phyloP scores from a whole-genome alignment of 1,284 basidiomycete genomes.

The Heterobasidion parviporum region DNA sequence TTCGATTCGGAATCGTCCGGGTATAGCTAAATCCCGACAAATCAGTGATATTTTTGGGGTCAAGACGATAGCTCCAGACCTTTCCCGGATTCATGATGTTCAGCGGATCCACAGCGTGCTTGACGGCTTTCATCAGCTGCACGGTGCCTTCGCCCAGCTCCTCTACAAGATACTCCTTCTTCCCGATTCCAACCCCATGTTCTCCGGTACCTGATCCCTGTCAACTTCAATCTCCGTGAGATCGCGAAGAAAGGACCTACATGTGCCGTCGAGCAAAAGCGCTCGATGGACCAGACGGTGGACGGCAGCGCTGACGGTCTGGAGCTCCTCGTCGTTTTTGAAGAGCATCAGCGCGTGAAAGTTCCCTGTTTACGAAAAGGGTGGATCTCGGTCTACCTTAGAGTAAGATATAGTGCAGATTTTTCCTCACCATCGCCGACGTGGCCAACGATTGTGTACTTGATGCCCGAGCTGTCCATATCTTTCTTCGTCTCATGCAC shows the following conservation, averaged over 20 bases:
- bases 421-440: slow-evolving; percentile 71
- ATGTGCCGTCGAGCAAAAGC: slow-evolving; percentile 65
- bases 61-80: slow-evolving; percentile 25
- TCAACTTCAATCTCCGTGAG: background rate
- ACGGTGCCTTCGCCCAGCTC: slow-evolving; percentile 78
- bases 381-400: slow-evolving; percentile 13
- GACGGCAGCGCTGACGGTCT: slow-evolving; percentile 48
- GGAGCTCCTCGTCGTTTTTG: slow-evolving; percentile 50
- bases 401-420: slow-evolving; percentile 17
- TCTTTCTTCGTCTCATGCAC: slow-evolving; percentile 75
- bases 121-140: slow-evolving; percentile 73
- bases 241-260: slow-evolving; percentile 26
- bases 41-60: background rate
- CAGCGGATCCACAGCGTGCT: slow-evolving; percentile 65
- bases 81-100: slow-evolving; percentile 81
- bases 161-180: slow-evolving; percentile 58
- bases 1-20: background rate
- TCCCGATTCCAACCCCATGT: slow-evolving; percentile 73
- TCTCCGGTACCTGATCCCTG: slow-evolving; percentile 36
- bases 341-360: slow-evolving; percentile 71
- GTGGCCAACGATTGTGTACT: slow-evolving; percentile 75
- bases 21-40: background rate
- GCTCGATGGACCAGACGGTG: slow-evolving; percentile 64
- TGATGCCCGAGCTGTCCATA: slow-evolving; percentile 49
- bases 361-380: slow-evolving; percentile 27